Conservation (phyloP, 1,284 basidiomycete genomes). For the Coriolopsis trogii region DNA sequence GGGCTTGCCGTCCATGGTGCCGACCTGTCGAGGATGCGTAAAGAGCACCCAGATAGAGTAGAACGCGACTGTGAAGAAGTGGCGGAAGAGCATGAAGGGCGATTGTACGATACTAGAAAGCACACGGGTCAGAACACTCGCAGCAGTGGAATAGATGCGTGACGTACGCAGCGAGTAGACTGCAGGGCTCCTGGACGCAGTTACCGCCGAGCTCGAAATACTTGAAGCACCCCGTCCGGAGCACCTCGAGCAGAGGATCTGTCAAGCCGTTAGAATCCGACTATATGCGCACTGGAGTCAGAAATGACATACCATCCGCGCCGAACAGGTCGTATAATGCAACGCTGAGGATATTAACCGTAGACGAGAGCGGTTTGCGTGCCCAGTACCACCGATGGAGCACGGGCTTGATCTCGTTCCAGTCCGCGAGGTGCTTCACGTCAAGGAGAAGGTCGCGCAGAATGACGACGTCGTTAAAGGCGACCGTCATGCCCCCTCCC, state of each 20-base stretch:
- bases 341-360: conserved; percentile 89
- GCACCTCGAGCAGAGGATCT: conserved; percentile 82
- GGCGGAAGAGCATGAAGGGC: conserved; percentile 79
- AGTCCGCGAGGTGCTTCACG: conserved; percentile 57
- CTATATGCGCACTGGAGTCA: not conserved
- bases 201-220: conserved; percentile 96
- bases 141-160: not conserved
- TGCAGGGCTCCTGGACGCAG: conserved; percentile 88
- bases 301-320: conserved; percentile 67
- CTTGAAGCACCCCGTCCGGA: conserved; percentile 94
- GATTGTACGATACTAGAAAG: conserved; percentile 64
- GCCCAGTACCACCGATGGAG: conserved; percentile 84
- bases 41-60: conserved; percentile 92
- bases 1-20: conserved; percentile 36
- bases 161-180: conserved; percentile 79
- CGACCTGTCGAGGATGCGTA: conserved; percentile 55
- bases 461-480: conserved; percentile 82
- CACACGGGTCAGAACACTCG: not conserved
- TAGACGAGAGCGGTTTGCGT: conserved; percentile 80
- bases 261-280: not conserved
- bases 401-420: conserved; percentile 59
- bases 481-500: conserved; percentile 96
- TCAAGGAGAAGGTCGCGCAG: conserved; percentile 65
- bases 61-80: conserved; percentile 96
- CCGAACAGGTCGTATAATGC: conserved; percentile 92